Conservation (phyloP, 345 rosid genomes). For the Lepidium aucheri region DNA sequence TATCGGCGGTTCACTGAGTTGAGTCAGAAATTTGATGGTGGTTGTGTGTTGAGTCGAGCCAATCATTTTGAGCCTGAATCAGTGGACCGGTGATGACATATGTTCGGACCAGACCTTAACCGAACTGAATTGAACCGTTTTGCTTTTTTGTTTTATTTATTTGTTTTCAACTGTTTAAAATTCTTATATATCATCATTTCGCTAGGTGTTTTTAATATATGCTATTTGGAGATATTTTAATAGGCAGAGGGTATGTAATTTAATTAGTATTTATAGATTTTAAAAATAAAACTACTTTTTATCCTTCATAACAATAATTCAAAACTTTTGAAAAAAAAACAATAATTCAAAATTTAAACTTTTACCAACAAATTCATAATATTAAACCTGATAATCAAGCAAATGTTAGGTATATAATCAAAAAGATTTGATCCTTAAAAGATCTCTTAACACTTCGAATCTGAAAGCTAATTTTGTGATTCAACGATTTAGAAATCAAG, state of each 20-base stretch:
- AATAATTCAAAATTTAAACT: too few relatives aligned
- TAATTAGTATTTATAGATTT: background rate
- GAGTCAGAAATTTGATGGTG: background rate
- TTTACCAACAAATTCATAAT: too few relatives aligned
- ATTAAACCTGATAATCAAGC: too few relatives aligned
- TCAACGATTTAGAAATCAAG: too few relatives aligned
- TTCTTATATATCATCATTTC: constrained; percentile 20
- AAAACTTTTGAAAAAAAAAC: too few relatives aligned
- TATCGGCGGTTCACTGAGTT: constrained; percentile 27
- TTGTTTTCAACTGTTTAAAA: background rate
- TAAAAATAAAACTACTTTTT: background rate
- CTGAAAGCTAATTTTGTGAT: too few relatives aligned
- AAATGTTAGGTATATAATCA: too few relatives aligned
- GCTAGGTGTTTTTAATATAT: constrained; percentile 7
- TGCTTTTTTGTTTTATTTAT: background rate
- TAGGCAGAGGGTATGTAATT: constrained; percentile 15
- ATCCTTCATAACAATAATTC: too few relatives aligned
- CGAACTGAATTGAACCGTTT: constrained; percentile 30
- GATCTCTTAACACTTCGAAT: too few relatives aligned
- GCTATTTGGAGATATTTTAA: background rate
- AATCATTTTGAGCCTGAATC: constrained; percentile 7
- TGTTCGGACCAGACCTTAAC: constrained; percentile 22
- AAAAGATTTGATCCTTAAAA: too few relatives aligned
- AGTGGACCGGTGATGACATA: constrained; percentile 31
- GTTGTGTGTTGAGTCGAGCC: background rate